Evolutionary conservation across 371 early-diverging fungal genomes (phyloP).

Genomic region (Capillidium heterosporum): DNA sequence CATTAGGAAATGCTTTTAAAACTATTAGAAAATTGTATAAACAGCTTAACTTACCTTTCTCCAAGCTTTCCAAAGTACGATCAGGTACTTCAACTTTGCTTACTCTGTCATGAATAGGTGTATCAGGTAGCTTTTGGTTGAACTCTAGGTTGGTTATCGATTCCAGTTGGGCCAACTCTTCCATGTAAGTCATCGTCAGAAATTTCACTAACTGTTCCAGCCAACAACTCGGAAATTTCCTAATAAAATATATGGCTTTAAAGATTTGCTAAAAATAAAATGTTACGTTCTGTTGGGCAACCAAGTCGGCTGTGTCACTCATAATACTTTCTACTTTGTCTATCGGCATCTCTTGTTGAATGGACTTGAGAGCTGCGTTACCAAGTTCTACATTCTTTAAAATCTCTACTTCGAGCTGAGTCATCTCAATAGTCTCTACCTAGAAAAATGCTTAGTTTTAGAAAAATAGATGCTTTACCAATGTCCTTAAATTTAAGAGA

Average conservation of each 20-base stretch:
- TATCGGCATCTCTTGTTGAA: slow-evolving; percentile 1
- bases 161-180: neutral
- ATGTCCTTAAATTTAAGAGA: neutral
- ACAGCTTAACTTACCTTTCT: neutral
- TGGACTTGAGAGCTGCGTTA: neutral
- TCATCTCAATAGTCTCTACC: neutral
- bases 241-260: neutral
- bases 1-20: neutral
- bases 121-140: neutral
- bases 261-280: neutral
- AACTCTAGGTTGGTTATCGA: neutral
- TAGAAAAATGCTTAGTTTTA: neutral
- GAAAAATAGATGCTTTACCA: neutral
- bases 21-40: neutral
- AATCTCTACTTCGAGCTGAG: slow-evolving; percentile 2
- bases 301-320: neutral
- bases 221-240: neutral
- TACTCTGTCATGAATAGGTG: neutral
- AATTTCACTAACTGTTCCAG: neutral
- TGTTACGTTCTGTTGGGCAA: neutral
- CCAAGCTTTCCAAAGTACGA: neutral
- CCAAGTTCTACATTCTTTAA: neutral
- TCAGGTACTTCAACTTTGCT: neutral
- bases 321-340: neutral
- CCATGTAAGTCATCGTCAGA: neutral